A percentile compares a stretch with the other conserved stretches of the same genome.
Conservation (phyloP, 2,329 filamentous ascomycete genomes). For the Botryosphaeria dothidea region DNA sequence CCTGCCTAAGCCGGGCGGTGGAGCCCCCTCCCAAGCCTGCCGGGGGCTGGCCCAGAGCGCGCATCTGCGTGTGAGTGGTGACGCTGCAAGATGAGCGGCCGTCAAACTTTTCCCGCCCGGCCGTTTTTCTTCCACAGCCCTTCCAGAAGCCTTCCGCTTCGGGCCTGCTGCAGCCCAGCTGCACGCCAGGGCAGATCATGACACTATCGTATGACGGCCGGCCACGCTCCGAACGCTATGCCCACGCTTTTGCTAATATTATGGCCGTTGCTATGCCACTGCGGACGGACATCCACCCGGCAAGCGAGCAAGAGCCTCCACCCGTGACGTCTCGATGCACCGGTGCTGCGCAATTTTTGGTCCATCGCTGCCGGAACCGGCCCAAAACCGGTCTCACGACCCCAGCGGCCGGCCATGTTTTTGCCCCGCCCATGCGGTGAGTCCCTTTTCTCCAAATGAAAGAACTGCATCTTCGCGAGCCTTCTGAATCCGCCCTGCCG, state of each 20-base stretch:
- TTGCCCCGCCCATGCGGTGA: constrained; percentile 4
- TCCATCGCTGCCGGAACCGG: background rate
- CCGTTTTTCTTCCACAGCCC: background rate
- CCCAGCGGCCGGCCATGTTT: background rate
- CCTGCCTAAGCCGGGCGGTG: background rate
- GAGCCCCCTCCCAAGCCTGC: background rate
- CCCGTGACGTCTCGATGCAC: constrained; percentile 5
- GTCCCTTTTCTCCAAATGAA: background rate
- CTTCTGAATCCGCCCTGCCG: background rate
- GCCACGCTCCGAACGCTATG: background rate
- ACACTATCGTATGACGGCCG: constrained; percentile 18
- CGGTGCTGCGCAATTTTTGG: constrained; percentile 11
- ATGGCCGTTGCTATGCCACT: constrained; percentile 8
- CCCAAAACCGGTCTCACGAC: background rate
- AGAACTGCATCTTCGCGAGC: too few species aligned
- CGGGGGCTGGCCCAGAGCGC: background rate
- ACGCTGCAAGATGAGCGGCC: background rate
- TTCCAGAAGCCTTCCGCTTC: constrained; percentile 17
- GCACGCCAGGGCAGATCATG: constrained; percentile 16
- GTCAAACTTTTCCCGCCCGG: background rate
- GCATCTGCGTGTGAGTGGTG: background rate
- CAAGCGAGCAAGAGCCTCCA: constrained; percentile 10
- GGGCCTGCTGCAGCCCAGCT: constrained; percentile 7
- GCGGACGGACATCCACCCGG: constrained; percentile 1
- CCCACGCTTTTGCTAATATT: constrained; percentile 4